Evolutionary conservation across 805 yeast species (phyloP).

Genomic region (Torulaspora indica): DNA sequence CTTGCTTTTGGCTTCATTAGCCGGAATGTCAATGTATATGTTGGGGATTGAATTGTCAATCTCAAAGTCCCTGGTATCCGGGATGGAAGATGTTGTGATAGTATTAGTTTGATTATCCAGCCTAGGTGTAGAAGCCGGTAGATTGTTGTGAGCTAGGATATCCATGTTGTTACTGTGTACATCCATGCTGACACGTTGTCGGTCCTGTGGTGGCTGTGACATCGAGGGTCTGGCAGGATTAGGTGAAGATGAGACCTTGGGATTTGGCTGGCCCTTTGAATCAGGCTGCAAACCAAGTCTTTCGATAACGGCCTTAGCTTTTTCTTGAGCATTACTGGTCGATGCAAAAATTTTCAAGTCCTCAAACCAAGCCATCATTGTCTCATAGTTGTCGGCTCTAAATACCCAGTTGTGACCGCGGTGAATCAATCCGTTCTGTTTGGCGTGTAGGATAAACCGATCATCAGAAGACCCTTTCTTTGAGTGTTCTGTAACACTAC

Average conservation of each 20-base stretch:
- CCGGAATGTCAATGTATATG: conserved; percentile 11
- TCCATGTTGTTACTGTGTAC: conserved; percentile 6
- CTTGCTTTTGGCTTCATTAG: conserved; percentile 5
- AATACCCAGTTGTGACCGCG: conserved; percentile 94
- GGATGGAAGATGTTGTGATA: conserved; percentile 24
- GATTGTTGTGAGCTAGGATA: conserved; percentile 4
- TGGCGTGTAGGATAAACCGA: conserved; percentile 76
- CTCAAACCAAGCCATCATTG: conserved; percentile 80
- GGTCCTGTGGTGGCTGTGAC: conserved; percentile 2
- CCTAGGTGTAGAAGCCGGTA: conserved; percentile 15
- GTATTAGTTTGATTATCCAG: conserved; percentile 23
- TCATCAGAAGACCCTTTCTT: conserved; percentile 62
- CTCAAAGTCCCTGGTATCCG: conserved; percentile 25
- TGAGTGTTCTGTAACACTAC: conserved; percentile 78
- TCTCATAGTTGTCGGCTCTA: conserved; percentile 74
- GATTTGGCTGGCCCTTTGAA: conserved; percentile 10
- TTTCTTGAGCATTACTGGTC: conserved; percentile 54
- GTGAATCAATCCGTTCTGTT: conserved; percentile 67
- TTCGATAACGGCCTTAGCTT: conserved; percentile 44
- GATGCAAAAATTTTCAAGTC: conserved; percentile 67
- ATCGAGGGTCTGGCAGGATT: conserved; percentile 2
- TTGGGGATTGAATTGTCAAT: conserved; percentile 14
- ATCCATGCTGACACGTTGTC: conserved; percentile 3
- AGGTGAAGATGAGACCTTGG: conserved; percentile 2
- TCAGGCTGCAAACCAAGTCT: conserved; percentile 23